Evolutionary conservation across 164 flowering plant species (phyloP).

Genomic region (Tinospora cordifolia): DNA sequence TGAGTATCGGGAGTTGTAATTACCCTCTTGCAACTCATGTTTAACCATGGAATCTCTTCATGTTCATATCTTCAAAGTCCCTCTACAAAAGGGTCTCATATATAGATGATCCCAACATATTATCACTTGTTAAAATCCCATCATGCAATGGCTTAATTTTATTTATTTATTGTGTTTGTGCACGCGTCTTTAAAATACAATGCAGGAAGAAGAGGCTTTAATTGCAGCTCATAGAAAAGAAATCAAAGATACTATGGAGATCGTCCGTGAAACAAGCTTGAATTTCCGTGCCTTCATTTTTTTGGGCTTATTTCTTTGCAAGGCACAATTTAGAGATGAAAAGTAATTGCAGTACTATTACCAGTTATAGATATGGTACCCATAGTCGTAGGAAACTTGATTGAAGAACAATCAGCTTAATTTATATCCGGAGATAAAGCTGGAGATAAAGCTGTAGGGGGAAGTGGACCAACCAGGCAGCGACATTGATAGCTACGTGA

Average conservation of each 20-base stretch:
- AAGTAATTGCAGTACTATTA: not conserved
- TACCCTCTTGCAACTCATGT: no score
- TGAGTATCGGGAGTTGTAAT: no score
- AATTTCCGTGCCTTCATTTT: not conserved
- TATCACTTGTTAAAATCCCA: not conserved
- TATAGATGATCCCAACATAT: not conserved
- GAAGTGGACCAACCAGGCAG: conserved; percentile 98
- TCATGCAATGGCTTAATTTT: not conserved
- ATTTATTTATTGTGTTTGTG: not conserved
- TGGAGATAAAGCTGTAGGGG: conserved; percentile 94
- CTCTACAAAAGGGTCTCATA: no score
- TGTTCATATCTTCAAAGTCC: no score
- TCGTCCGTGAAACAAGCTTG: conserved; percentile 87
- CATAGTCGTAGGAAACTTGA: no score
- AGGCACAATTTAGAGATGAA: no score
- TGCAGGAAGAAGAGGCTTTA: conserved; percentile 92
- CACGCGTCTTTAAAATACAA: no score
- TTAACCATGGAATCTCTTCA: no score
- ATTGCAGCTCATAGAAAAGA: conserved; percentile 94
- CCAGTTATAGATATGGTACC: no score
- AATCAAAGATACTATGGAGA: conserved; percentile 97
- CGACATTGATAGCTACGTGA: conserved; percentile 80
- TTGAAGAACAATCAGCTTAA: not conserved
- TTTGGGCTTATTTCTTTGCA: no score
- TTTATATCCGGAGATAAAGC: no score